Base-by-base conservation (phyloP, 2,329 filamentous ascomycete species). In the Chalara sp. region DNA sequence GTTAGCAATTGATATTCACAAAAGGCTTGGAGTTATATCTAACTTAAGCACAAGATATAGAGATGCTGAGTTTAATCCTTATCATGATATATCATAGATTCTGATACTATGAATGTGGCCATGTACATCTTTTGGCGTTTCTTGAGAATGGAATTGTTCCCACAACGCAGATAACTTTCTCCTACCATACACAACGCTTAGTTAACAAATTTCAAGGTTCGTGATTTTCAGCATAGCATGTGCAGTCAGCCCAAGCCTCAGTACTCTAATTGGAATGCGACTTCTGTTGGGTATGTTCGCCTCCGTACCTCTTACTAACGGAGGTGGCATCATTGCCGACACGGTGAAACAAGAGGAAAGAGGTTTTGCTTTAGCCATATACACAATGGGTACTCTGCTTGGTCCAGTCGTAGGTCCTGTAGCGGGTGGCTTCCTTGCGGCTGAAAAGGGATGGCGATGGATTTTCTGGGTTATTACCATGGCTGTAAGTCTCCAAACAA, bases 241-340 rank as follows among this genome's bases (percentile, higher is more conserved):
- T 58, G 78, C 78, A 1, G 62, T 76, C 30, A 71, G 74, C 1
- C 72, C 71, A 0, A 70, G 67, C 10, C 62, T 78, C 13, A 65
- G 61, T n/a, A 62, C 72, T 39, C 68, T 84, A 37, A 74, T 83
- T 44, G 71, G 67, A 8, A 81, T 84, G 57, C 78, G 83, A 1
- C 76, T 86, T 56, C 57, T 86, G 4, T 74, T 76, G 5, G 85
- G 84, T 6, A 64, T 78, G 10, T 82, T 83, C 10, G 76, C 75
- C 37, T 76, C 75, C 44, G 73, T 71, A 6, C 73, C 49, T 5
- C 30, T 87, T 11, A 84, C 83, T 0, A 81, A 45, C 10, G 54
- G 51, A 5, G 51, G 48, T n/a, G 52, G 51, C 2, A 45, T 44
- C 11, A 49, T 56, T 32, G 41, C 33, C 5, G 54, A 56, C 48